phyloP scores from a whole-genome alignment of 768 basidiomycete genomes.

The Lepiota venenata region DNA sequence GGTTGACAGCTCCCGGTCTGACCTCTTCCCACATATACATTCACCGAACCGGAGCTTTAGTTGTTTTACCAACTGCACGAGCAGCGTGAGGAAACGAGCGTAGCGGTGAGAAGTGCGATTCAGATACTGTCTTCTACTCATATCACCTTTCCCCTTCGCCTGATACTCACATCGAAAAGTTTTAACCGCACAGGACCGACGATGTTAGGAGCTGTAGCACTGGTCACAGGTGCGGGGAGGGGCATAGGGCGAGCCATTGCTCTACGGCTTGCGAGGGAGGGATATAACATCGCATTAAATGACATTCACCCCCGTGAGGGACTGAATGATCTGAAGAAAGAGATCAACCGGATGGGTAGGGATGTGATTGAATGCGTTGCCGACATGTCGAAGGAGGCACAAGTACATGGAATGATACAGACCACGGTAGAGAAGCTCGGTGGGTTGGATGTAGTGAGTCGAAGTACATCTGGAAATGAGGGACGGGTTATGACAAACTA shows the following conservation, averaged over 20 bases:
- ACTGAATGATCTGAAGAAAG: constrained; percentile 23
- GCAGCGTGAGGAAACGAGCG: too few species aligned
- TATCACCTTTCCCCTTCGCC: too few species aligned
- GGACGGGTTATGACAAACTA: background rate
- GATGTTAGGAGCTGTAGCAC: constrained; percentile 17
- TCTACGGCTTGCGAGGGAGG: constrained; percentile 41
- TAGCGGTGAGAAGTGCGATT: too few species aligned
- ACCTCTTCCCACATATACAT: too few species aligned
- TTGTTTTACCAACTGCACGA: too few species aligned
- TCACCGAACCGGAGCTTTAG: too few species aligned
- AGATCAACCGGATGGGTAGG: constrained; percentile 26
- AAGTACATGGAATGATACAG: constrained; percentile 39
- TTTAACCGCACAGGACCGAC: background rate
- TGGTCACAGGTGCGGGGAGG: constrained; percentile 34
- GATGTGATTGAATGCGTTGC: constrained; percentile 20
- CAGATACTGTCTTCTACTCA: too few species aligned
- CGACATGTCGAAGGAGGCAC: constrained; percentile 38
- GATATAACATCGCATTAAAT: constrained; percentile 44
- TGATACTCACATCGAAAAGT: too few species aligned
- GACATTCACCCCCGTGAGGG: constrained; percentile 31
- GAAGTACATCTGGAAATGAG: background rate
- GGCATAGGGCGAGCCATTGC: constrained; percentile 51
- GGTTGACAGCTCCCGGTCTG: too few species aligned
- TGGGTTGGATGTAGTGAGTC: constrained; percentile 43
- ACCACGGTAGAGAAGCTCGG: constrained; percentile 32